Conservation (phyloP, 495 filamentous ascomycete species). For the Letharia lupina region DNA sequence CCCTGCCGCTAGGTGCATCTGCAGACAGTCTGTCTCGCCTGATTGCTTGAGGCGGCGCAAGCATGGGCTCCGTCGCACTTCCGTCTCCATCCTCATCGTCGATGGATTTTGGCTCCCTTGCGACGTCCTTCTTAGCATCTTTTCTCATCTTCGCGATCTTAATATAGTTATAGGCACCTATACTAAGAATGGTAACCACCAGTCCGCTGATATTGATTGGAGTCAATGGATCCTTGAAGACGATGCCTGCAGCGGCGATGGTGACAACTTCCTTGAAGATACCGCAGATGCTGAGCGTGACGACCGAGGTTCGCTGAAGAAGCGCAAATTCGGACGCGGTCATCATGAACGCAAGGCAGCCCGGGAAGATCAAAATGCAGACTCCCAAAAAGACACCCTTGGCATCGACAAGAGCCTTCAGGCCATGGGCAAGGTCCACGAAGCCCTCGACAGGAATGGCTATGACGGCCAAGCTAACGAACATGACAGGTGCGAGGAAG, state of each 20-base stretch:
- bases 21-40: constrained; percentile 3
- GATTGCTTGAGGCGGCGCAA: constrained; percentile 13
- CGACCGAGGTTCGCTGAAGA: constrained; percentile 88
- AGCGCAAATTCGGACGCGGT: constrained; percentile 93
- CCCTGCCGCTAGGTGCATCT: not conserved
- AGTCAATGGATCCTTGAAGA: constrained; percentile 86
- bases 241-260: constrained; percentile 76
- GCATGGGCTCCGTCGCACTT: constrained; percentile 21
- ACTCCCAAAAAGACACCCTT: constrained; percentile 53
- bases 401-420: constrained; percentile 51
- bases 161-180: constrained; percentile 87
- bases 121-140: constrained; percentile 36
- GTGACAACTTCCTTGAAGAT: constrained; percentile 99
- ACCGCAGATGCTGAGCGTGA: constrained; percentile 91
- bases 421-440: constrained; percentile 50
- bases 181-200: constrained; percentile 78
- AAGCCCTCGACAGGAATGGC: constrained; percentile 84
- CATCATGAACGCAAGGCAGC: constrained; percentile 90
- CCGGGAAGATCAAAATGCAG: constrained; percentile 76
- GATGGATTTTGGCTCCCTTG: constrained; percentile 12
- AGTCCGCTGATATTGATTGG: constrained; percentile 82
- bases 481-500: constrained; percentile 96
- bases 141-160: constrained; percentile 83
- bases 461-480: constrained; percentile 67
- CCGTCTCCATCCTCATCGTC: constrained; percentile 12